These are phyloP conservation scores for Sphagnum contortum DNA, from an alignment of 225 moss, liverwort and hornwort species.

Conservation along the genomic window DNA sequence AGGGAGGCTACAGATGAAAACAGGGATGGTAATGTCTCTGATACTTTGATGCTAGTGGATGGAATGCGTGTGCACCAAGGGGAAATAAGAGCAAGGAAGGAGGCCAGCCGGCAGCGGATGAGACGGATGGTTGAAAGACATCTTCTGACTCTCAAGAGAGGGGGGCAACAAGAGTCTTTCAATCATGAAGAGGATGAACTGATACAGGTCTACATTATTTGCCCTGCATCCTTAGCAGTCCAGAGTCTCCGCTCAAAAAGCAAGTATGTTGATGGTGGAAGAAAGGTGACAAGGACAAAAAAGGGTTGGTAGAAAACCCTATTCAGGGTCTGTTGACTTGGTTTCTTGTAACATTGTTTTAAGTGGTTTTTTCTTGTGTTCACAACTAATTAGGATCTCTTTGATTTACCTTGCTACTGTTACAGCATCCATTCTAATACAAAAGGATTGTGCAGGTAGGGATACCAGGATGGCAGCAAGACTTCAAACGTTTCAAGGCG, in stretches of 20 bases:
- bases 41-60: conserved; percentile 48
- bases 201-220: too few species aligned
- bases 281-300: too few species aligned
- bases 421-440: neutral
- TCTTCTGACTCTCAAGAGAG: conserved; percentile 46
- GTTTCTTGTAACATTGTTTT: too few species aligned
- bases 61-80: conserved; percentile 42
- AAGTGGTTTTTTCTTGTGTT: too few species aligned
- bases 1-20: conserved; percentile 22
- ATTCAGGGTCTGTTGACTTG: too few species aligned
- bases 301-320: too few species aligned
- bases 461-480: conserved; percentile 18
- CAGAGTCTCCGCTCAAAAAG: too few species aligned
- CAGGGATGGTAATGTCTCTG: conserved; percentile 23
- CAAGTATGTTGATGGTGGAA: too few species aligned
- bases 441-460: conserved; percentile 4
- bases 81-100: conserved; percentile 56
- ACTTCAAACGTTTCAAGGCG: conserved; percentile 69
- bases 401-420: too few species aligned
- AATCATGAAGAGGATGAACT: too few species aligned
- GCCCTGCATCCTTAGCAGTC: too few species aligned
- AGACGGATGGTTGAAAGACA: conserved; percentile 55
- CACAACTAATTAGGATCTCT: too few species aligned
- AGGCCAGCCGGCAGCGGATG: conserved; percentile 42
- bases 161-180: conserved; percentile 12